Evolutionary conservation across 495 filamentous ascomycete species (phyloP), one percentile per base, ranked within the genome.

Genomic region (Immersiella caudata): DNA sequence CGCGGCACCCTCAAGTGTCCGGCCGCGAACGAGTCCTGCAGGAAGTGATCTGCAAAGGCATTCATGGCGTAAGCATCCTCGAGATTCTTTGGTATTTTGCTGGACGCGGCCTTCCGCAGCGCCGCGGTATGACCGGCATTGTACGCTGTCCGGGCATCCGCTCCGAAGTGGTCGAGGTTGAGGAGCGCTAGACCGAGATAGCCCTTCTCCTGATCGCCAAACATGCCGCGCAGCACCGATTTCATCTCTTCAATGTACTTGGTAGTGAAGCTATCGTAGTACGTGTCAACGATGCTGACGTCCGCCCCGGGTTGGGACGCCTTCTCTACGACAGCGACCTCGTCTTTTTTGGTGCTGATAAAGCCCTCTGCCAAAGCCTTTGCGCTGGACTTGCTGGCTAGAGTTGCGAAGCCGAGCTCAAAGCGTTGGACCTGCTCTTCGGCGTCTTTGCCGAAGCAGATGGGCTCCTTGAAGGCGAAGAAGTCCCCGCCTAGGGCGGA

Each of bases 41-140:
- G 66, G 36, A 60, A 73, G 59, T 71, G 71, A 49, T 73, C 71
- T n/a, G 69, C 71, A 57, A 73, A 73, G n/a, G 71, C 71, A 33
- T 73, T 73, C 29, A 71, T 56, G 35, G 71, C 54, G 55, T 73
- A 73, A 11, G 63, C 71, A 3, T 20, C 21, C n/a, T 60, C 46
- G 7, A 71, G 67, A 2, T 2, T 6, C 52, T 55, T 55, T 6
- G 52, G 7, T n/a, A n/a, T 22, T 22, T 69, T 50, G 16, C 69
- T 60, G 1, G 8, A 9, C 14, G 50, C 54, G 24, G 69, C 71
- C 6, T 21, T 50, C 6, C 61, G 35, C n/a, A 73, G 62, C 5
- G 71, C 71, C 16, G 54, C 52, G 1, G 33, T 50, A 55, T 73
- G 71, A 7, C 71, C 69, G 2, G 69, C 69, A 36, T 69, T 67